Base-by-base conservation (phyloP, 352 stramenopile species). In the Globisporangium canariense region DNA sequence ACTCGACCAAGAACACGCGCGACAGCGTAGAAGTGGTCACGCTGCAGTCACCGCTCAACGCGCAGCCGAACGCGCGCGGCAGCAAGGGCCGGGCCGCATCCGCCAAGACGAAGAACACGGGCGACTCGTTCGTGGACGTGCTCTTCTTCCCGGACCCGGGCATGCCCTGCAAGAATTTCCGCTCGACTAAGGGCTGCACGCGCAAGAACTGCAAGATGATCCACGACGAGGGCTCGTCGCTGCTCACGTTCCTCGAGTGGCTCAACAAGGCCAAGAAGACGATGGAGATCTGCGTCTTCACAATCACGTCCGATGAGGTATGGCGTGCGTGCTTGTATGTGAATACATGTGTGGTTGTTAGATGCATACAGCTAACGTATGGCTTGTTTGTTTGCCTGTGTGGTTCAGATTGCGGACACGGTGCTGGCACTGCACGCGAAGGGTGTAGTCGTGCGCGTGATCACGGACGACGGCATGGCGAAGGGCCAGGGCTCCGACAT, bases 241-340 rank as follows among this genome's bases (percentile, higher is more conserved):
- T 90, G 28, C 61, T 89, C 65, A 83, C 71, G 46, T 63, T 90
- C 36, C 64, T 90, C 34, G 65, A 65, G 25, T 81, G 75, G 61
- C 71, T 90, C 41, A 69, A 77, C 18, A 65, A 53, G 2, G 74
- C 79, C 30, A 79, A 68, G 46, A 71, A 64, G 38, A 81, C 73
- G 4, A 82, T 89, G 72, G 81, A 90, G 50, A 81, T 90, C 46
- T 87, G 77, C 56, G 81, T 90, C 38, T 90, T 90, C 60, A 90
- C 79, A 16, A 89, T 90, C 69, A 90, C 81, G 0, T 89, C 79
- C 41, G 78, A 90, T 38, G 81, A 90, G 66, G 81, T 88, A 57
- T 41, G 28, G 32, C 9, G 13, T 52, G 32, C 13, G 7, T 14
- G 4, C 20, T 10, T 30, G 47, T 40, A 41, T 36, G 49, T 38